A percentile compares a stretch with the other conserved stretches of the same genome.
phyloP scores from a whole-genome alignment of 345 rosid species.

The Eucalyptus coolabah region DNA sequence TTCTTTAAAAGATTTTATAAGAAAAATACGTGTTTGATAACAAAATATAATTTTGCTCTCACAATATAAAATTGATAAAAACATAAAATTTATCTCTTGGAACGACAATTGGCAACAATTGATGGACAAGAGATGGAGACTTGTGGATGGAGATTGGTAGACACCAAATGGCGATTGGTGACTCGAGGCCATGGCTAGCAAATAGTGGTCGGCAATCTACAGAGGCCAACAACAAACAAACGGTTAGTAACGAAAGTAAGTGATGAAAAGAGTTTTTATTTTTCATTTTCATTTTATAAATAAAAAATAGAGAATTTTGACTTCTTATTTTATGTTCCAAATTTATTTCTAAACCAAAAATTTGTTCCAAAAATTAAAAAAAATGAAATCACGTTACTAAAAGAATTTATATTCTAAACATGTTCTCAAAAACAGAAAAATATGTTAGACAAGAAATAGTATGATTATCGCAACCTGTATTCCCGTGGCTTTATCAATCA shows the following conservation, averaged over 20 bases:
- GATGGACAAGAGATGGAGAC: no score
- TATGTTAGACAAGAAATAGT: rapidly evolving
- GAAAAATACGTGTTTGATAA: rapidly evolving
- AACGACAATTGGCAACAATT: rapidly evolving
- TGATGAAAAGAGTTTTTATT: no score
- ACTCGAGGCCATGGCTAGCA: no score
- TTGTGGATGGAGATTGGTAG: no score
- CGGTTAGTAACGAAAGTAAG: rapidly evolving
- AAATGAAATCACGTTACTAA: rapidly evolving
- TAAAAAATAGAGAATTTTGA: rapidly evolving
- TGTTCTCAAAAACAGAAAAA: rapidly evolving
- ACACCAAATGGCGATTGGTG: rapidly evolving
- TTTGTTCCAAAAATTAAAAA: no score
- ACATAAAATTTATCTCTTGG: rapidly evolving
- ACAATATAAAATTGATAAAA: rapidly evolving
- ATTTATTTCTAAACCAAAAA: no score
- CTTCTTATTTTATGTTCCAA: rapidly evolving
- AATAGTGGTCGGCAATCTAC: rapidly evolving
- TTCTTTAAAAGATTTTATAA: rapidly evolving
- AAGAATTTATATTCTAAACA: rapidly evolving
- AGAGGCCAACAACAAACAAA: rapidly evolving
- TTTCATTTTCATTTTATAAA: rapidly evolving
- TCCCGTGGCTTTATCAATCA: no score
- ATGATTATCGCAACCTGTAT: no score
- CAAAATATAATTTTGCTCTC: rapidly evolving